Evolutionary conservation across 345 rosid genomes (phyloP).

Genomic region (Angophora floribunda): DNA sequence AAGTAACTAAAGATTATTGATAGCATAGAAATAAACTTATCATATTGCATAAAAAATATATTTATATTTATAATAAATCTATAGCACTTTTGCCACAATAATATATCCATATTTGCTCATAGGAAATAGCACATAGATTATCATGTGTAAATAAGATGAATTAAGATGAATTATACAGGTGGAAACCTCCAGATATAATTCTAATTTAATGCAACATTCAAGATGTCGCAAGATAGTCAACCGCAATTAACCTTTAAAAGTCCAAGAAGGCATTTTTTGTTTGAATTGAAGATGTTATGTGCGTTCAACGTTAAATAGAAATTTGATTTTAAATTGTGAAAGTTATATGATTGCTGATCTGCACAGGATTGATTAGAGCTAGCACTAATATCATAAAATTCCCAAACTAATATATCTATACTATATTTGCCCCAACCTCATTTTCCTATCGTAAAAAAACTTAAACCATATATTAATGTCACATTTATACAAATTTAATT

Average conservation of each 20-base stretch:
- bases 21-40: background rate
- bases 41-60: background rate
- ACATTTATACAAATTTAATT: background rate
- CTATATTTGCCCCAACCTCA: background rate
- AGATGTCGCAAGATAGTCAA: background rate
- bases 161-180: too few species aligned
- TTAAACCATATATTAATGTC: accelerated
- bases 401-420: background rate
- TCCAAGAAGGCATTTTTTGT: background rate
- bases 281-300: background rate
- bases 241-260: background rate
- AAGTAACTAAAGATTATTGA: background rate
- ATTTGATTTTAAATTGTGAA: too few species aligned
- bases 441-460: background rate
- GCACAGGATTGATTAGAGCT: background rate
- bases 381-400: background rate
- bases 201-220: background rate
- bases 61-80: background rate
- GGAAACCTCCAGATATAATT: background rate
- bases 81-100: background rate
- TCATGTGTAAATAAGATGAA: background rate
- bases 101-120: background rate
- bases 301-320: background rate
- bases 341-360: too few species aligned
- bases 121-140: background rate